Evolutionary conservation across 2,329 filamentous ascomycete species (phyloP).

Genomic region (Gaeumannomyces sp.): DNA sequence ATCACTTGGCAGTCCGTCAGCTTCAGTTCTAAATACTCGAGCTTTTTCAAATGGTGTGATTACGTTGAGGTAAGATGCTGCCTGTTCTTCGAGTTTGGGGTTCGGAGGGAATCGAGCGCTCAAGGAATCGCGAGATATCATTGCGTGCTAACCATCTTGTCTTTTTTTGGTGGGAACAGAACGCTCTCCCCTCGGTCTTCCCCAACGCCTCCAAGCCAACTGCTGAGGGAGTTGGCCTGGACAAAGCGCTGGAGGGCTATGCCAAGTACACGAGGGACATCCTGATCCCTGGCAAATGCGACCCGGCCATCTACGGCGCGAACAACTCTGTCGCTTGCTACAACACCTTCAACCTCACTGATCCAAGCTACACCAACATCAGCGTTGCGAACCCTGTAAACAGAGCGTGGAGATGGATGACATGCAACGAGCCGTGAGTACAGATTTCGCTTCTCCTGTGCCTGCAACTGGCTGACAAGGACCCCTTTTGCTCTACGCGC

Average conservation of each 20-base stretch:
- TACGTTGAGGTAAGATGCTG: slow-evolving; percentile 43
- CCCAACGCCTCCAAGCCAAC: slow-evolving; percentile 31
- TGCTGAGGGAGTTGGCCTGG: slow-evolving; percentile 44
- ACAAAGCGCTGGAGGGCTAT: slow-evolving; percentile 47
- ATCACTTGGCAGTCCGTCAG: slow-evolving; percentile 50
- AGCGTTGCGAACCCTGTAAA: slow-evolving; percentile 33
- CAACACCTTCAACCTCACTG: slow-evolving; percentile 37
- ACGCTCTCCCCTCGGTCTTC: slow-evolving; percentile 17
- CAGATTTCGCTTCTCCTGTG: not conserved
- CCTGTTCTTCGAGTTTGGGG: slow-evolving; percentile 27
- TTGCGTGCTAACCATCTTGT: not conserved
- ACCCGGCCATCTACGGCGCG: slow-evolving; percentile 32
- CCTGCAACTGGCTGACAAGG: not conserved
- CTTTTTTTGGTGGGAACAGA: not conserved
- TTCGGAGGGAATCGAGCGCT: not conserved
- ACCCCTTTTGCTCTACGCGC: not conserved
- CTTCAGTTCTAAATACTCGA: slow-evolving; percentile 40
- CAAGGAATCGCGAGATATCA: too few relatives aligned
- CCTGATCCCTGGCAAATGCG: slow-evolving; percentile 37
- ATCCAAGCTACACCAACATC: slow-evolving; percentile 32
- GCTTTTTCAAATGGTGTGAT: slow-evolving; percentile 46
- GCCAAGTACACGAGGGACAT: slow-evolving; percentile 39
- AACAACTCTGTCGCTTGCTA: slow-evolving; percentile 39
- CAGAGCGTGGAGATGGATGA: slow-evolving; percentile 50
- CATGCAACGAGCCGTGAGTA: slow-evolving; percentile 40